Evolutionary conservation across 2,329 filamentous ascomycete species (phyloP).

Genomic region (Huntiella omanensis): DNA sequence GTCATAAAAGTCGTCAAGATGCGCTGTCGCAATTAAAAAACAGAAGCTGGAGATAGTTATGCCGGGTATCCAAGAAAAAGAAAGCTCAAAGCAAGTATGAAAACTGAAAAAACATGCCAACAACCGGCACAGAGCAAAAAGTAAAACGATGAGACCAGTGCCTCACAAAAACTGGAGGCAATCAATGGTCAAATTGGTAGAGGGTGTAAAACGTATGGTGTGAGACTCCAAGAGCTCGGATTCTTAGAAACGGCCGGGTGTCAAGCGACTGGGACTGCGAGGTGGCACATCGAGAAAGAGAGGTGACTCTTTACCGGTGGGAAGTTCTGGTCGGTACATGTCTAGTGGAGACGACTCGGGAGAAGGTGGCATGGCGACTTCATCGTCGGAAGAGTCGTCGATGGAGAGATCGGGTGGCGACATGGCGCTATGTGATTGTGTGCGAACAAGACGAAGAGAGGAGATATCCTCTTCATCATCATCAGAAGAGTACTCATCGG

Average conservation of each 20-base stretch:
- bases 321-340: slow-evolving; percentile 2
- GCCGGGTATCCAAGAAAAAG: not conserved
- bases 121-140: not conserved
- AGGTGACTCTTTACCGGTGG: slow-evolving; percentile 2
- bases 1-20: not conserved
- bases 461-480: slow-evolving; percentile 46
- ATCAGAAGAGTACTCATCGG: slow-evolving; percentile 28
- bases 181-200: not conserved
- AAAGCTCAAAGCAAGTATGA: not conserved
- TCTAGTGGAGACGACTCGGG: slow-evolving; percentile 31
- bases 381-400: slow-evolving; percentile 52
- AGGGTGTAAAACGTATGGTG: slow-evolving; percentile 3
- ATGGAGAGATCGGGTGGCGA: slow-evolving; percentile 52
- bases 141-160: not conserved
- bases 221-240: not conserved
- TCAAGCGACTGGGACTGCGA: slow-evolving; percentile 30
- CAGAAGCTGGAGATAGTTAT: not conserved
- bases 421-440: slow-evolving; percentile 36
- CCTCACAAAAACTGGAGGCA: not conserved
- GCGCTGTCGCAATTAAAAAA: not conserved
- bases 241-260: slow-evolving; percentile 14
- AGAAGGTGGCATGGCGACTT: slow-evolving; percentile 54
- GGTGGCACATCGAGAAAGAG: slow-evolving; percentile 21
- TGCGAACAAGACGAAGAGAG: slow-evolving; percentile 48
- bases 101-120: not conserved